Conservation (phyloP, 164 flowering plant genomes). For the Annona cherimola region DNA sequence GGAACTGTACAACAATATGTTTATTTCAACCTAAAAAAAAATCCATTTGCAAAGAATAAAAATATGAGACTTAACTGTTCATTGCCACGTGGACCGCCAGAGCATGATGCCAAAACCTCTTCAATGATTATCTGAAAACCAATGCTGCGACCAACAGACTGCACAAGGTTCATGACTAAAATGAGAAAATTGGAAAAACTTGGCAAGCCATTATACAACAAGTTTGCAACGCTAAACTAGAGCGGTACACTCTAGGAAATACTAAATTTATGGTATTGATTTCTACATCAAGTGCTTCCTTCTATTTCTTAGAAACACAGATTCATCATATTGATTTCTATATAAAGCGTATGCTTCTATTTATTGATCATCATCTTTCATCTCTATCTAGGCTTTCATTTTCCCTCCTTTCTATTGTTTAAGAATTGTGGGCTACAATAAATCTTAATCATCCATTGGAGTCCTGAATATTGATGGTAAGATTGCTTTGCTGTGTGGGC, state of each 20-base stretch:
- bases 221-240: not conserved
- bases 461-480: not conserved
- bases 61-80: conserved; percentile 66
- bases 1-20: not conserved
- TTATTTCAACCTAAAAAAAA: not conserved
- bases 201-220: not conserved
- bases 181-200: not conserved
- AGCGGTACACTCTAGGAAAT: too few species aligned
- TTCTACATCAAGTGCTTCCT: too few species aligned
- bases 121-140: conserved; percentile 64
- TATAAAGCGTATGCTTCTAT: too few species aligned
- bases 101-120: conserved; percentile 75
- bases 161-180: conserved; percentile 21
- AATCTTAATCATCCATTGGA: not conserved
- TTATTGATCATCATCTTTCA: not conserved
- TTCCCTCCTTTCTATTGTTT: not conserved
- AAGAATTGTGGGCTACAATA: not conserved
- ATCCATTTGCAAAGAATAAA: not conserved
- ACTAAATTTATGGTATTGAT: too few species aligned
- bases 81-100: conserved; percentile 81
- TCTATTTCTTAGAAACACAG: too few species aligned
- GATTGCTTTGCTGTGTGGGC: not conserved
- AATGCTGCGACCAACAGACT: conserved; percentile 58
- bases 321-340: too few species aligned
- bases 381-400: not conserved